Percentiles rank a stretch among this genome's conserved stretches.
Conservation (phyloP, 2,329 filamentous ascomycete species). For the Botryosphaeria agaves region DNA sequence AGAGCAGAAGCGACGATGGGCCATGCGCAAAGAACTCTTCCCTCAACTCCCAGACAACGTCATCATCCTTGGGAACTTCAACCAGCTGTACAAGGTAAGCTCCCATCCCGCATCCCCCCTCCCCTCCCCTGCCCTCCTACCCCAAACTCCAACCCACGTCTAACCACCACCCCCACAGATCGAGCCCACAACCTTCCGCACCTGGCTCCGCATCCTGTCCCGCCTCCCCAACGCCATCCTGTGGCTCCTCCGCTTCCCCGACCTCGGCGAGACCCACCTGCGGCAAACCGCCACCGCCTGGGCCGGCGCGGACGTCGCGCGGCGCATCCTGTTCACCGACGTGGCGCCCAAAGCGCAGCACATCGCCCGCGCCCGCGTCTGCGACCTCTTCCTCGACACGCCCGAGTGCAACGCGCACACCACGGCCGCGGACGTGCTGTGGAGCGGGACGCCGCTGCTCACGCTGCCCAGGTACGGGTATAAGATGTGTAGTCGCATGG, state of each 20-base stretch:
- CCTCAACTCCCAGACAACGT: slow-evolving; percentile 64
- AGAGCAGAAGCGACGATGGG: slow-evolving; percentile 69
- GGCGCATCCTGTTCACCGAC: slow-evolving; percentile 83
- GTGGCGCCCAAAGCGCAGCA: slow-evolving; percentile 91
- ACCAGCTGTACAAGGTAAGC: slow-evolving; percentile 89
- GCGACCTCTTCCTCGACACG: slow-evolving; percentile 91
- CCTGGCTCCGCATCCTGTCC: slow-evolving; percentile 82
- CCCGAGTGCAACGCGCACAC: slow-evolving; percentile 98
- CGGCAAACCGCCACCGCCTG: slow-evolving; percentile 63
- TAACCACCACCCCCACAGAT: slow-evolving; percentile 40
- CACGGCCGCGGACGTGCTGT: slow-evolving; percentile 87
- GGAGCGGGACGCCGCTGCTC: slow-evolving; percentile 85
- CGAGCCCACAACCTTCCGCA: slow-evolving; percentile 88
- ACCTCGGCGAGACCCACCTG: slow-evolving; percentile 76
- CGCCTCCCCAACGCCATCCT: slow-evolving; percentile 74
- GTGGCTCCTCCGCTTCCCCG: slow-evolving; percentile 94
- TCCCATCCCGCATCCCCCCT: background rate
- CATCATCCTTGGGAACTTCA: slow-evolving; percentile 94
- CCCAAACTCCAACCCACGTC: slow-evolving; percentile 1
- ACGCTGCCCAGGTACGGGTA: slow-evolving; percentile 85
- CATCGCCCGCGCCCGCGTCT: slow-evolving; percentile 78
- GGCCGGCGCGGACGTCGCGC: slow-evolving; percentile 73
- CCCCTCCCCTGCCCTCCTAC: background rate
- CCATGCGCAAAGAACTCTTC: slow-evolving; percentile 86
- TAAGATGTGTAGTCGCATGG: slow-evolving; percentile 99